Evolutionary conservation across 2,329 filamentous ascomycete species (phyloP), one percentile per base, ranked within the genome.

Genomic region (Chalaropsis ovoidea): DNA sequence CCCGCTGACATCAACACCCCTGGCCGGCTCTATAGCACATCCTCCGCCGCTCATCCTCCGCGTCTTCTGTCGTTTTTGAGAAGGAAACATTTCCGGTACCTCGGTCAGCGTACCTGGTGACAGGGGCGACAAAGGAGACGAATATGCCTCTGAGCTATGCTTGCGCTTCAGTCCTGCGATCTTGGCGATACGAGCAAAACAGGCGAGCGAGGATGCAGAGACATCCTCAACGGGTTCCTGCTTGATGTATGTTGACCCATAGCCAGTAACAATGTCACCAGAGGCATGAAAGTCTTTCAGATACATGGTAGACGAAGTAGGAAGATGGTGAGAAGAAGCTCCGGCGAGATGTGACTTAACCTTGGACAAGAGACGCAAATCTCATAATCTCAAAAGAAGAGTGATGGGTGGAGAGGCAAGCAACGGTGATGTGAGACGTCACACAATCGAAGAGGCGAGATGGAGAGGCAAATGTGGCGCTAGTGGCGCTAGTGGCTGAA

Each of bases 151-250:
- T 11, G 65, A 63, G 52, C 60, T 64, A 42, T 67, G 66, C 47
- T 67, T 67, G 63, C 66, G 66, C 60, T 67, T 67, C 54, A 64
- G 22, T 31, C 63, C 63, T 10, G 49, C 24, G 39, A 52, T 45
- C 22, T 52, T 45, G 22, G 52, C 42, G 15, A 56, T 17, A 22
- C 17, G 49, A 45, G 22, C 52, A 17, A 58, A 61, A 61, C 47
- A 49, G 41, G 56, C 62, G 11, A 56, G 63, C n/a, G 47, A 11
- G 13, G 35, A 3, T n/a, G 42, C 63, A 19, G 66, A 35, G 35
- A 67, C 10, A 15, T 67, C 65, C 42, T 64, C 62, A 13, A 58
- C 24, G n/a, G 65, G 65, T 52, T 67, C 65, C 43, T 67, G 65
- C 45, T 67, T 67, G 42, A 65, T 67, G 27, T 58, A 52, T 27